Conservation (phyloP, 2,329 filamentous ascomycete species). For the Diaporthe vaccinii region DNA sequence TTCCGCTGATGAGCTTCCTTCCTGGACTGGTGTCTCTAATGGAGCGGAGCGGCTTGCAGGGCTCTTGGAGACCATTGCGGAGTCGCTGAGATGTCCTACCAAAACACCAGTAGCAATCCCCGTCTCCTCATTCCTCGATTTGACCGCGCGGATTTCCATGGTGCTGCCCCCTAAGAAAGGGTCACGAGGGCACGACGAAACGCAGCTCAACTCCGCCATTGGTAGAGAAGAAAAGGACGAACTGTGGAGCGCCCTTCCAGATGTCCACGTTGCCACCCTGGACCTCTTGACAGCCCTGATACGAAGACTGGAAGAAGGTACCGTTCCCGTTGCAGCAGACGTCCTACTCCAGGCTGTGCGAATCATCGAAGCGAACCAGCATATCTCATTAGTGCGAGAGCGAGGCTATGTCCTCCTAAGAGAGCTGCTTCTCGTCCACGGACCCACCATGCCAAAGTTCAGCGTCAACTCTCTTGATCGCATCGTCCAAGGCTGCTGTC, state of each 20-base stretch:
- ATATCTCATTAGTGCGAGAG: conserved; percentile 67
- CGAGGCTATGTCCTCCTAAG: conserved; percentile 72
- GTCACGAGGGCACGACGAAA: conserved; percentile 61
- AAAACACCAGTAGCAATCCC: conserved; percentile 76
- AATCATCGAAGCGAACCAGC: conserved; percentile 73
- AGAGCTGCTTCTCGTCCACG: conserved; percentile 71
- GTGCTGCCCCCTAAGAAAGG: conserved; percentile 66
- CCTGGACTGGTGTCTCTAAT: conserved; percentile 81
- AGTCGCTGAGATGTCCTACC: conserved; percentile 75
- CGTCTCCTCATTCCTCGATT: conserved; percentile 75
- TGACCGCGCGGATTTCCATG: conserved; percentile 78
- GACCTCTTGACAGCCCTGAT: conserved; percentile 70
- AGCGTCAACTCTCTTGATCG: conserved; percentile 73
- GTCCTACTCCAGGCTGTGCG: conserved; percentile 80
- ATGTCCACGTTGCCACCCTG: conserved; percentile 80
- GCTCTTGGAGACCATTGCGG: conserved; percentile 74
- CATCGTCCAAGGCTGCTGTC: conserved; percentile 78
- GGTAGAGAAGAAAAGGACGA: conserved; percentile 85
- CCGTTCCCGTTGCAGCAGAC: conserved; percentile 72
- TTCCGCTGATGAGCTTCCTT: conserved; percentile 66
- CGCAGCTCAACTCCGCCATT: conserved; percentile 80
- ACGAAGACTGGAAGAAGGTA: conserved; percentile 68
- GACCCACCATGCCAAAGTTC: conserved; percentile 75
- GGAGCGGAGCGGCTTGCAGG: conserved; percentile 78
- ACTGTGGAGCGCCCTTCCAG: conserved; percentile 80